Evolutionary conservation across 176 grass and related monocot species (phyloP).

Genomic region (Oryza nivara): DNA sequence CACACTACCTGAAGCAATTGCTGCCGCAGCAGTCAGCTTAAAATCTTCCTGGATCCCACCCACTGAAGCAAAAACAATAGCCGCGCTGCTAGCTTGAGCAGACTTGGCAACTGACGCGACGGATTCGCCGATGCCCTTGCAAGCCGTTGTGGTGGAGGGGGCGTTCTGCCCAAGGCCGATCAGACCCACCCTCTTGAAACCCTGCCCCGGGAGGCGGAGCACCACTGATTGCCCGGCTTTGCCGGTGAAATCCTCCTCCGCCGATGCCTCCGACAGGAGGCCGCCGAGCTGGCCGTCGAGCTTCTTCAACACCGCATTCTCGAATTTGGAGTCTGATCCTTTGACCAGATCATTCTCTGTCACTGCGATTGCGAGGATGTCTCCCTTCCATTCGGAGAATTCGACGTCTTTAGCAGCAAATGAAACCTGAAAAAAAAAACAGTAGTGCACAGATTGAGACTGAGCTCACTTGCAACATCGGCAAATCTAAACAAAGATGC

Average conservation of each 20-base stretch:
- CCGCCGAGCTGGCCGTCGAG: conserved; percentile 73
- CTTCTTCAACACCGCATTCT: conserved; percentile 73
- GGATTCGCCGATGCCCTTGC: conserved; percentile 69
- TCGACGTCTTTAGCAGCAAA: conserved; percentile 78
- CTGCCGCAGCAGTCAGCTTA: conserved; percentile 61
- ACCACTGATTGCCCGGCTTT: conserved; percentile 80
- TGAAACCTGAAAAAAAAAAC: conserved; percentile 49
- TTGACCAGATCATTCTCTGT: conserved; percentile 88
- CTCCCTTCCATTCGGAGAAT: conserved; percentile 85
- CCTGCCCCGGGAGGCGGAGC: conserved; percentile 72
- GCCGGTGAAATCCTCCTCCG: conserved; percentile 89
- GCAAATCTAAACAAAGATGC: conserved; percentile 1
- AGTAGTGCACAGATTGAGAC: neutral
- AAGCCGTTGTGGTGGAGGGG: conserved; percentile 50
- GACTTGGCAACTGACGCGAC: conserved; percentile 76
- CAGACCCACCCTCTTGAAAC: conserved; percentile 86
- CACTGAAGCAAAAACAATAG: conserved; percentile 64
- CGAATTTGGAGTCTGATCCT: conserved; percentile 76
- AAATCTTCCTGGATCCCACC: conserved; percentile 57
- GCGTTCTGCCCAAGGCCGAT: conserved; percentile 71
- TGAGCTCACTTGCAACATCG: conserved; percentile 25
- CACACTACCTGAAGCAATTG: conserved; percentile 74
- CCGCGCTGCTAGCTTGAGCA: conserved; percentile 73
- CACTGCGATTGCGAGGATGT: conserved; percentile 80
- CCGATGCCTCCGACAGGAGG: conserved; percentile 67